Evolutionary conservation across 345 rosid genomes (phyloP).

Genomic region (Melaleuca quinquenervia): DNA sequence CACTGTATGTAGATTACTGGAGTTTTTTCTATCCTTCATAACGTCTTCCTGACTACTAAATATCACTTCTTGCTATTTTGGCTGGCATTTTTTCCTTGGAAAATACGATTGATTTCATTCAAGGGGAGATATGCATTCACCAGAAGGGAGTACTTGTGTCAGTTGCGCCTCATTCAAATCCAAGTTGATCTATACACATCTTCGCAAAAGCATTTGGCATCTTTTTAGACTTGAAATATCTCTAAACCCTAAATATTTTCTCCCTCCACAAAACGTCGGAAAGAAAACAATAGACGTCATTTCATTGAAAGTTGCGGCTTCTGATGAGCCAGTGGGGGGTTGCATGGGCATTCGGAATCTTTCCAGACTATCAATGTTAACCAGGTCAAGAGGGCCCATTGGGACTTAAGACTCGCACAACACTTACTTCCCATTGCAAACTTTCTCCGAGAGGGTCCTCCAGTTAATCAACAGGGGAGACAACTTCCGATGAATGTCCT

Average conservation of each 20-base stretch:
- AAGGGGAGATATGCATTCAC: too few relatives aligned
- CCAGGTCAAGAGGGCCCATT: neutral
- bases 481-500: neutral
- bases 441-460: neutral
- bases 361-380: neutral
- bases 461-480: neutral
- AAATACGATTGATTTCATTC: too few relatives aligned
- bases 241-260: too few relatives aligned
- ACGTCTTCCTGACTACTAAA: neutral
- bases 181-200: neutral
- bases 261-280: too few relatives aligned
- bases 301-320: neutral
- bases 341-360: neutral
- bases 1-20: neutral
- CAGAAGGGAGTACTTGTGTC: too few relatives aligned
- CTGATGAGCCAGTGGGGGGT: neutral
- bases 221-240: neutral
- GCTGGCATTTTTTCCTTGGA: neutral
- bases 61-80: neutral
- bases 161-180: too few relatives aligned
- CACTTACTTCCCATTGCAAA: neutral
- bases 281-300: neutral
- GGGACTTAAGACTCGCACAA: neutral
- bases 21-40: neutral
- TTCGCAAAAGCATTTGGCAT: neutral